These are phyloP conservation scores for Aspergillus sp. DNA, from an alignment of 2,329 filamentous ascomycete species.

Conservation along the genomic window DNA sequence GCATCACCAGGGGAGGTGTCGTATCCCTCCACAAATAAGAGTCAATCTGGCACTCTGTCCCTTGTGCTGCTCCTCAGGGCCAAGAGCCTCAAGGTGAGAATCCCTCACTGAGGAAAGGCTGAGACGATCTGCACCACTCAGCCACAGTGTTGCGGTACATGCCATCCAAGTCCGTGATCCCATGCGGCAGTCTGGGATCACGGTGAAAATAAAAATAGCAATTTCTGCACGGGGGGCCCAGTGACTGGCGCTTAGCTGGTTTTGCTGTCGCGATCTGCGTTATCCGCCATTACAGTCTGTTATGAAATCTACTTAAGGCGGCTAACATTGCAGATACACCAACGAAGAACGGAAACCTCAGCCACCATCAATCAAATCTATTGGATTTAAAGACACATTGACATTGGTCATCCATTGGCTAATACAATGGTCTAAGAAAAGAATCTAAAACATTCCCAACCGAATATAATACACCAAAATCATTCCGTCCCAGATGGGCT, in stretches of 20 bases:
- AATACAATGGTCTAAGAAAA: conserved; percentile 4
- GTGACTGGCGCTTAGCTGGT: too few relatives aligned
- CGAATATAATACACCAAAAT: conserved; percentile 19
- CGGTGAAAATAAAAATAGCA: too few relatives aligned
- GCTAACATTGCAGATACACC: too few relatives aligned
- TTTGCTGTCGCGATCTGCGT: too few relatives aligned
- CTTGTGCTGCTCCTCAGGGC: neutral
- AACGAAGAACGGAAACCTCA: too few relatives aligned
- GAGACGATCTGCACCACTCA: neutral
- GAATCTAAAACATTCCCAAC: conserved; percentile 35
- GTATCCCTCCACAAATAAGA: neutral
- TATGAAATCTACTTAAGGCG: too few relatives aligned
- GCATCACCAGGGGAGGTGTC: neutral
- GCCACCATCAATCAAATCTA: neutral
- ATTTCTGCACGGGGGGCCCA: too few relatives aligned
- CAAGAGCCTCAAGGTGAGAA: neutral
- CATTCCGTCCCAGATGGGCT: conserved; percentile 8
- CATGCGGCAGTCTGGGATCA: too few relatives aligned
- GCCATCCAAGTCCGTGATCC: too few relatives aligned
- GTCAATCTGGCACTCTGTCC: neutral
- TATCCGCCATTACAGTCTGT: too few relatives aligned
- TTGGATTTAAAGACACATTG: neutral
- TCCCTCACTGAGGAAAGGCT: neutral
- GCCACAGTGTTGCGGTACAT: neutral
- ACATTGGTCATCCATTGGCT: neutral